Percentiles rank a stretch among this genome's conserved stretches.
Conservation (phyloP, 1,139 yeast genomes). For the Spencermartinsiella ligniputridi region DNA sequence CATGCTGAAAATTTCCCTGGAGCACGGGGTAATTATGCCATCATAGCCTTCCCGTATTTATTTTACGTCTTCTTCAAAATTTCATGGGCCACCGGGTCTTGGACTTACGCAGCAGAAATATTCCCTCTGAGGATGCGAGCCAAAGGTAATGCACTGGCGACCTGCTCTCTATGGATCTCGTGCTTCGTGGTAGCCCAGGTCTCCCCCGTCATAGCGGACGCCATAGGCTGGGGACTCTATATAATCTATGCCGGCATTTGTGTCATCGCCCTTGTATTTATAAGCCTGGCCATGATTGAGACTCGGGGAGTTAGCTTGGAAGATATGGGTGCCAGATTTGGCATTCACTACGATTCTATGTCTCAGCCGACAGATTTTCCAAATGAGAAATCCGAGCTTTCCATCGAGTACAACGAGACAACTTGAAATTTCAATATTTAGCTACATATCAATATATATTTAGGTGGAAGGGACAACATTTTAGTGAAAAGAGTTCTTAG, state of each 20-base stretch:
- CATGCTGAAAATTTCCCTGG: slow-evolving; percentile 8
- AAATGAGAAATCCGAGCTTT: background rate
- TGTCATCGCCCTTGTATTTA: slow-evolving; percentile 49
- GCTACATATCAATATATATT: background rate
- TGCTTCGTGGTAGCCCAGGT: slow-evolving; percentile 40
- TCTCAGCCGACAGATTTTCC: background rate
- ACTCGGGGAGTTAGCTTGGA: slow-evolving; percentile 58
- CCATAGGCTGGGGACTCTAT: slow-evolving; percentile 51
- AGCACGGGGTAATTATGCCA: slow-evolving; percentile 19
- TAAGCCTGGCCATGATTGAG: slow-evolving; percentile 58
- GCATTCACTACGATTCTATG: slow-evolving; percentile 29
- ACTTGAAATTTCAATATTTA: background rate
- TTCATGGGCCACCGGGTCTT: slow-evolving; percentile 56
- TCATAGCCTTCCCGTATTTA: slow-evolving; percentile 56
- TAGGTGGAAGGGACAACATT: too few relatives aligned
- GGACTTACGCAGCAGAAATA: slow-evolving; percentile 49
- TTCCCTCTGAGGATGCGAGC: slow-evolving; percentile 56
- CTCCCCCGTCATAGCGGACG: slow-evolving; percentile 38
- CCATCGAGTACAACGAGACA: background rate
- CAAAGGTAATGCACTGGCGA: slow-evolving; percentile 45
- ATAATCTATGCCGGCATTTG: slow-evolving; percentile 56
- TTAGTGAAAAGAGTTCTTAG: too few relatives aligned
- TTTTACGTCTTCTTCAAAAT: slow-evolving; percentile 60
- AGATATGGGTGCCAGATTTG: slow-evolving; percentile 40
- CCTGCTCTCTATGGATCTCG: slow-evolving; percentile 30